Percentiles rank a stretch among this genome's conserved stretches.
phyloP scores from a whole-genome alignment of 441 rosid genomes.

The Populus trichocarpa region DNA sequence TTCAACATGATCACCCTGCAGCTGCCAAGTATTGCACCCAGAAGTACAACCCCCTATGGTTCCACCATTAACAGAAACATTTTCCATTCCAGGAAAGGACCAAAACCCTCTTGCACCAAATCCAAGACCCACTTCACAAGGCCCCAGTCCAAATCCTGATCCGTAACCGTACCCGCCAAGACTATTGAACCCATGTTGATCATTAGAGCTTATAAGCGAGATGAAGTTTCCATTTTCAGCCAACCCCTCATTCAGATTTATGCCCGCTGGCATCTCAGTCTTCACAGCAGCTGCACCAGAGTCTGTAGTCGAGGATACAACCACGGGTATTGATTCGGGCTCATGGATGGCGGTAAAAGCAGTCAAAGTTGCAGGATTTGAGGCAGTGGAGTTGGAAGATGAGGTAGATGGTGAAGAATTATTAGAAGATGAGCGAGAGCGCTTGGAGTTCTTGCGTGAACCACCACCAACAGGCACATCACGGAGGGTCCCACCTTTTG shows the following conservation, averaged over 20 bases:
- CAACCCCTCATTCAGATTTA: constrained; percentile 29
- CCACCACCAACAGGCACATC: constrained; percentile 66
- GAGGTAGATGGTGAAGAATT: constrained; percentile 9
- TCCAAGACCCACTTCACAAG: constrained; percentile 35
- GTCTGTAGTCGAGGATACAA: background rate
- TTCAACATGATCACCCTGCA: constrained; percentile 27
- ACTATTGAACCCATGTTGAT: constrained; percentile 22
- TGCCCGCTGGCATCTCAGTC: constrained; percentile 7
- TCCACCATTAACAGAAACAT: constrained; percentile 13
- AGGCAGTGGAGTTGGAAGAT: constrained; percentile 4
- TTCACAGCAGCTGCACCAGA: background rate
- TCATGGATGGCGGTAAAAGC: constrained; percentile 20
- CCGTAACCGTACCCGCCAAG: constrained; percentile 36
- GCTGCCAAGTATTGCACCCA: constrained; percentile 43
- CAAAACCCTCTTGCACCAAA: constrained; percentile 33
- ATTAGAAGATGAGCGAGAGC: constrained; percentile 30
- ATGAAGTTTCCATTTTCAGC: constrained; percentile 30
- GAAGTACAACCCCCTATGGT: background rate
- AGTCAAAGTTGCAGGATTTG: constrained; percentile 7
- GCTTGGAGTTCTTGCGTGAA: constrained; percentile 51
- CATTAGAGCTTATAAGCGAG: constrained; percentile 29
- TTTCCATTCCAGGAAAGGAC: constrained; percentile 29
- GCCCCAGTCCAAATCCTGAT: constrained; percentile 32
- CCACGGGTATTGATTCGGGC: constrained; percentile 11
- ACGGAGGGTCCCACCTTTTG: constrained; percentile 60